Evolutionary conservation across 106 monocot genomes (phyloP), one percentile per base, ranked within the genome.

Genomic region (Dendrobium officinale): DNA sequence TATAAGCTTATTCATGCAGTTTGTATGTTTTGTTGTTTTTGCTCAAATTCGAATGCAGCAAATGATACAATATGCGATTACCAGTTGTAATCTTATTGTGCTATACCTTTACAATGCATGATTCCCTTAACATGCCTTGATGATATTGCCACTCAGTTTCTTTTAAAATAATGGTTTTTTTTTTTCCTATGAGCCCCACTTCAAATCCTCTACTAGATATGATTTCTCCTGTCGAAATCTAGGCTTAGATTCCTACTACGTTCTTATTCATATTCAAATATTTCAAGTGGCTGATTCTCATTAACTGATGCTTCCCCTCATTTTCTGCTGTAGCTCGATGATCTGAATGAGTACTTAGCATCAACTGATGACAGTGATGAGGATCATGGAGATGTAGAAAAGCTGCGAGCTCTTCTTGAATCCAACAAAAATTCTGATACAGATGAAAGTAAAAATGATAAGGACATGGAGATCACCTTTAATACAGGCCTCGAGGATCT

Each of bases 401-500:
- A 87, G 47, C 82, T 86, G 18, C 78, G 79, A 31, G 82, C 88
- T 61, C 90, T 95, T 80, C 44, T 95, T 68, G 82, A 86, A n/a
- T 61, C 86, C 9, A 42, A 45, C 41, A 83, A 87, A 80, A 77
- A 80, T 29, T 92, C 90, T 56, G 91, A 84, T 84, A 58, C 78
- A 26, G 90, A 87, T 54, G 68, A 89, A 33, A 75, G 78, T 61
- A 85, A 92, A 56, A 81, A 91, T 49, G 82, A 78, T 67, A 86
- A 87, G 43, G 94, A 98, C 43, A 92, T 98, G 97, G 97, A 98
- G 82, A 88, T 98, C 67, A 98, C 97, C 11, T 98, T 98, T 75
- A 95, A 95, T 78, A 89, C 97, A n/a, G 94, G 89, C 4, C 89
- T 98, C 5, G 97, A 98, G 87, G 94, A 94, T 82, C 67, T 98